A percentile compares a stretch with the other conserved stretches of the same genome.
Conservation (phyloP, 192 early-diverging fungal genomes). For the Cetraspora pellucida region DNA sequence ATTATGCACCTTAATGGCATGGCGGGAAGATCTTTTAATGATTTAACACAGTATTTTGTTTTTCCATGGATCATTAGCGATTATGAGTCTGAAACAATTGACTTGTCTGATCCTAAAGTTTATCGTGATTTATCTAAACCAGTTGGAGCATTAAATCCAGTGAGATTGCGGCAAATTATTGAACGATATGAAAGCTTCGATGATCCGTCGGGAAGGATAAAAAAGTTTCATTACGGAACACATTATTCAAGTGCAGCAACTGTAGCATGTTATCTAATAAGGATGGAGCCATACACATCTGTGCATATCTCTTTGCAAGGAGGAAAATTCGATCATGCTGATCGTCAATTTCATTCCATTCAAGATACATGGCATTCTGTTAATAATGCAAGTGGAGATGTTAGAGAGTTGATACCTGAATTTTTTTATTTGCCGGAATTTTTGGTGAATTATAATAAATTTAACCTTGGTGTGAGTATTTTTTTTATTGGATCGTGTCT, state of each 20-base stretch:
- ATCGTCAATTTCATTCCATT: constrained; percentile 72
- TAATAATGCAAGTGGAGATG: constrained; percentile 60
- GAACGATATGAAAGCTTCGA: constrained; percentile 54
- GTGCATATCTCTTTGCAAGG: constrained; percentile 49
- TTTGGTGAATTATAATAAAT: constrained; percentile 62
- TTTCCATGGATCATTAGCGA: constrained; percentile 87
- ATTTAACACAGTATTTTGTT: constrained; percentile 90
- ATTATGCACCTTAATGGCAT: constrained; percentile 84
- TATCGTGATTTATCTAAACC: constrained; percentile 87
- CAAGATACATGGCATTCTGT: constrained; percentile 63
- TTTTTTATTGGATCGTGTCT: not conserved
- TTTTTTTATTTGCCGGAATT: constrained; percentile 92
- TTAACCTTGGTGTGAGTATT: constrained; percentile 51
- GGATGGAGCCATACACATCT: constrained; percentile 80
- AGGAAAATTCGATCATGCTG: constrained; percentile 76
- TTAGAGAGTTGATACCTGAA: constrained; percentile 90
- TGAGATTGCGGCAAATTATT: constrained; percentile 58
- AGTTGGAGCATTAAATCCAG: constrained; percentile 73
- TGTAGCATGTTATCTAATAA: constrained; percentile 79
- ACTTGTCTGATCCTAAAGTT: constrained; percentile 63
- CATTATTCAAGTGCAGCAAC: constrained; percentile 88
- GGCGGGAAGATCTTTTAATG: constrained; percentile 71
- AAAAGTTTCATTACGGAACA: constrained; percentile 84
- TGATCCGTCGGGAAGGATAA: constrained; percentile 43
- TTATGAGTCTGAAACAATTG: constrained; percentile 64